A percentile compares a stretch with the other conserved stretches of the same genome.
Conservation (phyloP, 768 basidiomycete species). For the Bullera alba region DNA sequence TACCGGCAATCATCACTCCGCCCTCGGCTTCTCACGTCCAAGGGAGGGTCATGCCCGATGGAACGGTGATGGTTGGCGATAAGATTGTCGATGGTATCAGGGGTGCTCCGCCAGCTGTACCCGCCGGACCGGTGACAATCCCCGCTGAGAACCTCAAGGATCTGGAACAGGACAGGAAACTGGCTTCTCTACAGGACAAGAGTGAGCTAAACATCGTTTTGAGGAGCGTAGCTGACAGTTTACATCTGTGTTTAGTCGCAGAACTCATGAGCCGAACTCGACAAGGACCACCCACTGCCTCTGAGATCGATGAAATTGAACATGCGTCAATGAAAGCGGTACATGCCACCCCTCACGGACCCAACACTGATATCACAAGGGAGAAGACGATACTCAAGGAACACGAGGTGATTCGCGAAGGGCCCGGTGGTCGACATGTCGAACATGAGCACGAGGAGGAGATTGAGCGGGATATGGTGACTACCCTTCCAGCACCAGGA, state of each 20-base stretch:
- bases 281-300: slow-evolving; percentile 7
- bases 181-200: slow-evolving; percentile 35
- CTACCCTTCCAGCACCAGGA: slow-evolving; percentile 5
- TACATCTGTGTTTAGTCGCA: slow-evolving; percentile 27
- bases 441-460: slow-evolving; percentile 18
- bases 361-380: slow-evolving; percentile 23
- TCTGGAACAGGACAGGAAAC: slow-evolving; percentile 37
- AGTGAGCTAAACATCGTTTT: slow-evolving; percentile 18
- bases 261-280: slow-evolving; percentile 30
- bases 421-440: slow-evolving; percentile 21
- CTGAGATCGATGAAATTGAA: neutral
- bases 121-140: neutral
- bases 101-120: slow-evolving; percentile 17
- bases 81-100: slow-evolving; percentile 38
- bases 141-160: slow-evolving; percentile 24
- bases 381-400: slow-evolving; percentile 36
- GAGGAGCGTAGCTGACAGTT: slow-evolving; percentile 9
- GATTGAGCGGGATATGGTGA: slow-evolving; percentile 16
- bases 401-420: slow-evolving; percentile 30
- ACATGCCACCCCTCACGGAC: neutral
- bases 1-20: slow-evolving; percentile 10
- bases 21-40: slow-evolving; percentile 27
- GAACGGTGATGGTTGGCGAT: slow-evolving; percentile 35
- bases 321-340: neutral
- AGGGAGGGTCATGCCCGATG: slow-evolving; percentile 34